Base-by-base conservation (phyloP, 345 rosid genomes). In the Euphorbia tirucalli region DNA sequence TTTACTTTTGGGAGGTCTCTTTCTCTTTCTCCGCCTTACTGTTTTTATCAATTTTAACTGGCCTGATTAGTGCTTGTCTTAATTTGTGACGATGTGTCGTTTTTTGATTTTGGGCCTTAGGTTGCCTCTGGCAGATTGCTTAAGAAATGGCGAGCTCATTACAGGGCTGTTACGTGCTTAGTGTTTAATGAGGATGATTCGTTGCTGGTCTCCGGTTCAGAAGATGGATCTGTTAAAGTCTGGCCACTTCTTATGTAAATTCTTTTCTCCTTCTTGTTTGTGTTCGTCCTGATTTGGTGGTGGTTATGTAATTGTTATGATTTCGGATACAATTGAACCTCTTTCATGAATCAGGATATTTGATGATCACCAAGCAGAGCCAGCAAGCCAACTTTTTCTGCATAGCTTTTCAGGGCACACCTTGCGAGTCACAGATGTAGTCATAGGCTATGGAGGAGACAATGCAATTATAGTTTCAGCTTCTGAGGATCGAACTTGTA, bases 101-200 rank as follows among this genome's bases (percentile, higher is more conserved):
- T 28, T 11, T 25, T 11, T 66, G 11, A 58, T 50, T 65, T n/a
- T 67, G 22, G 30, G 54, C 7, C 61, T 11, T 75, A 93, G 97
- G 95, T 92, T 77, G 78, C 88, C 8, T 87, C 85, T 14, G 98
- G 97, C 71, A 90, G 80, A 71, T 76, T 92, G 71, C 89, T 94
- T 66, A 84, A 80, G 85, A 90, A 85, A 79, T 92, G 97, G 93
- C 93, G 81, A 24, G 99, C 86, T 22, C 99, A 95, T 79, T 86
- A 81, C 25, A 84, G 89, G 69, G 76, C 77, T 3, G 87, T 95
- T 15, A 92, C 97, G 30, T 89, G 93, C 78, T 77, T 92, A 82
- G 85, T 83, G 25, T 87, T 92, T 76, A 89, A 89, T 0, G 88
- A 88, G 30, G 98, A 94, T 66, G 86, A 87, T 69, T 90, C 97